Evolutionary conservation across 2,329 filamentous ascomycete genomes (phyloP).

Genomic region (Westerdykella sp.): DNA sequence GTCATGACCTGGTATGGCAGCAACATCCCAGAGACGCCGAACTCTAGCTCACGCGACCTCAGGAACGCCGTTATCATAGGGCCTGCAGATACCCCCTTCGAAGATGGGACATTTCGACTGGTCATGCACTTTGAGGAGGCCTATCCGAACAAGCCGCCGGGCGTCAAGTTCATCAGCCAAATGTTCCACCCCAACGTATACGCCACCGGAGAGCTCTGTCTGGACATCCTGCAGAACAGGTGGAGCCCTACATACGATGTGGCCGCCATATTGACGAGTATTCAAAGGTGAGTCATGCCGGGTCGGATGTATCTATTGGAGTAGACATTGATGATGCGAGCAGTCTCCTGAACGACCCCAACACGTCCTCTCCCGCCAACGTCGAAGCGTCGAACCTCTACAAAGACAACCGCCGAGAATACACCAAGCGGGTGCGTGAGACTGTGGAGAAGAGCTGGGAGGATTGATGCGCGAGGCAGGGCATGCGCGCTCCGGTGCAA

Average conservation of each 20-base stretch:
- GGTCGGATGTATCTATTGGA: neutral
- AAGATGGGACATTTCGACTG: conserved; percentile 94
- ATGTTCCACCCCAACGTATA: conserved; percentile 99
- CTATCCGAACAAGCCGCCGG: conserved; percentile 95
- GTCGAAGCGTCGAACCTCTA: conserved; percentile 97
- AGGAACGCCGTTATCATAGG: conserved; percentile 99
- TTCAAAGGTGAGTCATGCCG: conserved; percentile 67
- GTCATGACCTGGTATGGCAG: conserved; percentile 83
- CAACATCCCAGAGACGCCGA: conserved; percentile 11
- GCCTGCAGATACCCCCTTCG: conserved; percentile 92
- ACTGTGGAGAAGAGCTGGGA: conserved; percentile 99
- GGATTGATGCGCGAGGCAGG: conserved; percentile 48
- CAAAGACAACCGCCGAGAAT: conserved; percentile 96
- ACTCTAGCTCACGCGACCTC: conserved; percentile 20
- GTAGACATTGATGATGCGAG: conserved; percentile 11
- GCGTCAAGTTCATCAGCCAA: conserved; percentile 96
- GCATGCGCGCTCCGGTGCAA: too few species aligned
- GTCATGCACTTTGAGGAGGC: conserved; percentile 99
- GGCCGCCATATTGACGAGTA: conserved; percentile 91
- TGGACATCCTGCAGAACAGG: conserved; percentile 94
- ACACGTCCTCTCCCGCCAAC: conserved; percentile 96
- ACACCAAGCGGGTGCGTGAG: conserved; percentile 88
- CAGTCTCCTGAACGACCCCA: conserved; percentile 93
- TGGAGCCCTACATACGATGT: conserved; percentile 99
- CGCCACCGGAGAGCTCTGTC: conserved; percentile 87